Conservation (phyloP, 2,329 filamentous ascomycete genomes). For the Phyllosticta citribraziliensis region DNA sequence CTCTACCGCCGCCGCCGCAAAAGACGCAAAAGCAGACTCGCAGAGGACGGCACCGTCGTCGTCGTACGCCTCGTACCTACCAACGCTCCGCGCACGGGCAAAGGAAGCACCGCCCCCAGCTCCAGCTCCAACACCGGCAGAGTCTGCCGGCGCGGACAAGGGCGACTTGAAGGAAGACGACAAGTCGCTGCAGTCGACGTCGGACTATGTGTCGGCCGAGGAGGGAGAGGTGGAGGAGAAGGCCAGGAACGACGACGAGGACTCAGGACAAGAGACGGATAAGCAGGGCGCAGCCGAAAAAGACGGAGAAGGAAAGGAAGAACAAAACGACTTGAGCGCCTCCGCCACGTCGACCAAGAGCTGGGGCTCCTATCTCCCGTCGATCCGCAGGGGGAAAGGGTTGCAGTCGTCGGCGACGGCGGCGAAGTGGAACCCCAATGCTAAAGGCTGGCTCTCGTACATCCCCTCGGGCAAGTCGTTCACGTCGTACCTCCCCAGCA, state of each 20-base stretch:
- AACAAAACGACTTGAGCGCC: constrained; percentile 21
- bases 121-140: no score
- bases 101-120: not conserved
- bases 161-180: not conserved
- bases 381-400: constrained; percentile 14
- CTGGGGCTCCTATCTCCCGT: constrained; percentile 31
- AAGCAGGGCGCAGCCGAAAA: constrained; percentile 12
- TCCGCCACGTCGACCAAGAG: constrained; percentile 15
- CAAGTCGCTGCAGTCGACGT: not conserved
- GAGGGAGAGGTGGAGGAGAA: not conserved
- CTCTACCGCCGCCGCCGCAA: not conserved
- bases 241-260: not conserved
- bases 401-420: not conserved
- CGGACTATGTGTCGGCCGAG: not conserved
- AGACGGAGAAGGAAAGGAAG: constrained; percentile 13
- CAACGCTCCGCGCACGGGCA: not conserved
- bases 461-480: constrained; percentile 39
- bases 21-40: not conserved
- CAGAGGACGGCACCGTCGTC: not conserved
- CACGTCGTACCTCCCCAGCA: constrained; percentile 36
- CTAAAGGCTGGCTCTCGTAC: constrained; percentile 37
- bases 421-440: not conserved
- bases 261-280: constrained; percentile 5
- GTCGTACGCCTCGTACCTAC: not conserved
- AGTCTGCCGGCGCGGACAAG: not conserved